Evolutionary conservation across 257 asterid genomes (phyloP).

Genomic region (Lavandula angustifolia): DNA sequence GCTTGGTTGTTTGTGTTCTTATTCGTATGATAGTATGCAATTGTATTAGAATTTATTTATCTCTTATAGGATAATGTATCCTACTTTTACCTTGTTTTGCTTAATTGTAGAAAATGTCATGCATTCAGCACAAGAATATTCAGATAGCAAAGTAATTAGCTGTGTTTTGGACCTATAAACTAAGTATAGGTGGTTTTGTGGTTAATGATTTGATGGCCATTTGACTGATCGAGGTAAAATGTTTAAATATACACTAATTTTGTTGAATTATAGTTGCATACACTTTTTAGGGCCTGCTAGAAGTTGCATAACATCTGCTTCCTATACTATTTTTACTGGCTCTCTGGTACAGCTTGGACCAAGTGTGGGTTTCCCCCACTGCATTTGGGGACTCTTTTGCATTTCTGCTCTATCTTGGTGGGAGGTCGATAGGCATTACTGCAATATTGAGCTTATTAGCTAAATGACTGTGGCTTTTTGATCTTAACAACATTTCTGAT

Average conservation of each 20-base stretch:
- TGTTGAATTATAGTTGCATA: too few relatives aligned
- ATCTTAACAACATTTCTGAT: not conserved
- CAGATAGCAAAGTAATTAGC: not conserved
- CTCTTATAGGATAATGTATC: not conserved
- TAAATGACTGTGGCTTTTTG: not conserved
- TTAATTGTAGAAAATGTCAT: not conserved
- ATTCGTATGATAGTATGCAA: not conserved
- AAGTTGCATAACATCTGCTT: too few relatives aligned
- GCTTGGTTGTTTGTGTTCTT: conserved; percentile 1
- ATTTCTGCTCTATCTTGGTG: too few relatives aligned
- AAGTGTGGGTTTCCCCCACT: too few relatives aligned
- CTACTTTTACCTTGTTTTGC: conserved; percentile 9
- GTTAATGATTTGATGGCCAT: not conserved
- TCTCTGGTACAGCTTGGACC: too few relatives aligned
- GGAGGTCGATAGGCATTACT: too few relatives aligned
- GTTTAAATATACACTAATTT: conserved; percentile 3
- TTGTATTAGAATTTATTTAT: not conserved
- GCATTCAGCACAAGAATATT: not conserved
- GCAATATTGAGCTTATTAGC: not conserved
- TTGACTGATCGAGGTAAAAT: conserved; percentile 4
- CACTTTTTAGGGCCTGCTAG: too few relatives aligned
- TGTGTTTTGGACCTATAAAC: too few relatives aligned
- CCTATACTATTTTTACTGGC: too few relatives aligned
- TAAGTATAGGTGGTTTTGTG: not conserved
- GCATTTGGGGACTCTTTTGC: too few relatives aligned